These are phyloP conservation scores for Dioszegia crocea DNA, from an alignment of 768 basidiomycete species.

Conservation along the genomic window DNA sequence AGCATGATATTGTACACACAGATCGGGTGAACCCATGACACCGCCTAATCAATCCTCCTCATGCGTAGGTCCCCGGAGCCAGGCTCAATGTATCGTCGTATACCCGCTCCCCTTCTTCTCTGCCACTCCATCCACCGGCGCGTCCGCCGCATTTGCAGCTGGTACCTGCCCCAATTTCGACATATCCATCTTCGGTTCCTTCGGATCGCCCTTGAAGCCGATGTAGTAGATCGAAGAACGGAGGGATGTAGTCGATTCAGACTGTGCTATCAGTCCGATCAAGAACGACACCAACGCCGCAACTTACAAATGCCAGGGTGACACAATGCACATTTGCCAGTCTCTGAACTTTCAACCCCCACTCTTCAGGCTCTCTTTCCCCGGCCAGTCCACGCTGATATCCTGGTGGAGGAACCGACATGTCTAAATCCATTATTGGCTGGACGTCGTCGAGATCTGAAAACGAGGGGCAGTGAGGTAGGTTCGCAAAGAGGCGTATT, in stretches of 20 bases:
- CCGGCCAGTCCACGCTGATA: slow-evolving; percentile 29
- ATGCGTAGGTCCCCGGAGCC: neutral
- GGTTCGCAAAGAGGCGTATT: slow-evolving; percentile 41
- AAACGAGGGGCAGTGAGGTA: slow-evolving; percentile 44
- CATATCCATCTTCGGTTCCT: slow-evolving; percentile 39
- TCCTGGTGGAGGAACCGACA: slow-evolving; percentile 19
- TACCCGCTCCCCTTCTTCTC: slow-evolving; percentile 49
- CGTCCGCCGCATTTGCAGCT: slow-evolving; percentile 75
- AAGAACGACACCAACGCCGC: neutral
- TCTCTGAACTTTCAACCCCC: slow-evolving; percentile 49
- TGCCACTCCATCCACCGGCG: slow-evolving; percentile 49
- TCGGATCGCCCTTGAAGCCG: slow-evolving; percentile 44
- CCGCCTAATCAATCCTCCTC: too few species aligned
- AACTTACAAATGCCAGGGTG: slow-evolving; percentile 44
- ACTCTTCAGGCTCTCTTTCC: slow-evolving; percentile 46
- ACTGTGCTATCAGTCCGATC: slow-evolving; percentile 10
- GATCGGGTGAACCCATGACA: too few species aligned
- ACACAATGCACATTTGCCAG: slow-evolving; percentile 46
- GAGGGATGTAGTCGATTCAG: slow-evolving; percentile 27
- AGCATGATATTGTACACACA: too few species aligned
- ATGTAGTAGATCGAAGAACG: slow-evolving; percentile 34
- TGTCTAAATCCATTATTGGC: slow-evolving; percentile 45
- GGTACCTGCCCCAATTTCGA: slow-evolving; percentile 64
- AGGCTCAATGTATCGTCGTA: slow-evolving; percentile 37
- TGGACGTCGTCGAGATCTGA: slow-evolving; percentile 30